Evolutionary conservation across 495 filamentous ascomycete genomes (phyloP), one percentile per base, ranked within the genome.

Genomic region (Penicillium fimorum): DNA sequence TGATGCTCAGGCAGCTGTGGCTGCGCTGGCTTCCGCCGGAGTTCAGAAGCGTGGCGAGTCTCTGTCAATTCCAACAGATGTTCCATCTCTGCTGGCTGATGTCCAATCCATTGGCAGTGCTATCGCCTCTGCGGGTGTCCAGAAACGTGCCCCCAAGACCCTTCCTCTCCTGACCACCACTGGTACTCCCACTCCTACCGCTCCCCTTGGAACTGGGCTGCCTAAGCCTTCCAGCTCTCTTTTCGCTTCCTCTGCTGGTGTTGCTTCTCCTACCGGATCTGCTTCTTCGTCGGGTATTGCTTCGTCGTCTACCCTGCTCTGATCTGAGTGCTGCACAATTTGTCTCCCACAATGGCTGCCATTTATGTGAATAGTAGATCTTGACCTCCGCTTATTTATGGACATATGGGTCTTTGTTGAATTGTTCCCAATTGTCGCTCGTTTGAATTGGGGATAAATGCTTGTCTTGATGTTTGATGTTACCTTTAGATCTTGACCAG

Each of bases 31-130:
- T 2, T 64, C 61, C 4, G 43, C 44, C 7, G 47, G 47, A 15
- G 53, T 38, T 12, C 58, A 61, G 51, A 60, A 59, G 53, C 61
- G 61, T 7, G 50, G n/a, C 18, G 57, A 50, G 7, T 35, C 55
- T 29, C 20, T 49, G n/a, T 53, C 55, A 2, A 47, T 57, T 18
- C 50, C 61, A 3, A 58, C 50, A 0, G 55, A 56, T 38, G 35
- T 64, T 2, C 32, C 57, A 3, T 60, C 57, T 0, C 30, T 60
- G 10, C 4, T 54, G 18, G 48, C 54, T 9, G 58, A 60, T 33
- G 47, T 46, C 9, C 35, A 60, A 35, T 60, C 61, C 4, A 22
- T 46, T 13, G 25, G 32, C 29, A 32, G 41, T 4, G 55, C 54
- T 18, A 17, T 60, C 13, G 41, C 57, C 2, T 63, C 61, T 11